Conservation (phyloP, 1,139 yeast genomes). For the Hanseniaspora gamundiae region DNA sequence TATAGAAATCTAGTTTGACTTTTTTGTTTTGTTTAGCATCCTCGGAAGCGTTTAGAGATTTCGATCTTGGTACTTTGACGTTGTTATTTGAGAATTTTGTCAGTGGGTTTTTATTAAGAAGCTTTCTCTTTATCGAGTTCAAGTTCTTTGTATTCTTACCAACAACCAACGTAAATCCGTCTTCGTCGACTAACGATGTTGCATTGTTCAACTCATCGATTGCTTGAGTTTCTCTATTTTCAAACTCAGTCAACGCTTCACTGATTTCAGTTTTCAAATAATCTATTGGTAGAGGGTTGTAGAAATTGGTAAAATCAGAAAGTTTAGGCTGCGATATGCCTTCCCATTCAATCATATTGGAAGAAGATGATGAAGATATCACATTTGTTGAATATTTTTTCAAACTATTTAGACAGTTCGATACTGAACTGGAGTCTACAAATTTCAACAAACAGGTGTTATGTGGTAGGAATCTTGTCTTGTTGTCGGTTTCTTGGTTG, state of each 20-base stretch:
- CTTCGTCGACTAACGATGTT: slow-evolving; percentile 68
- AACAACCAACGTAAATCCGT: slow-evolving; percentile 85
- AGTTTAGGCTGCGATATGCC: slow-evolving; percentile 18
- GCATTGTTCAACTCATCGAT: slow-evolving; percentile 43
- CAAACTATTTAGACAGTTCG: slow-evolving; percentile 51
- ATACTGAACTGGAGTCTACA: slow-evolving; percentile 63
- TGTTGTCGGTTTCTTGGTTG: slow-evolving; percentile 1
- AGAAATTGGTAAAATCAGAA: slow-evolving; percentile 22
- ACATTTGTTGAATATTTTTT: slow-evolving; percentile 33
- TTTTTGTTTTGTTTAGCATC: slow-evolving; percentile 51
- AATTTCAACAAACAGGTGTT: slow-evolving; percentile 65
- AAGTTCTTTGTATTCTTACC: slow-evolving; percentile 70
- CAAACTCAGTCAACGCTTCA: slow-evolving; percentile 46
- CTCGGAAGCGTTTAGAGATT: slow-evolving; percentile 7
- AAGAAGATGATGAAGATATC: slow-evolving; percentile 8
- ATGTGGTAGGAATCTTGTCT: slow-evolving; percentile 40
- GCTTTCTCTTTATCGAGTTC: slow-evolving; percentile 25
- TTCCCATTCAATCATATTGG: slow-evolving; percentile 22
- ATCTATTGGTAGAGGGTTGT: slow-evolving; percentile 23
- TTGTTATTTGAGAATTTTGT: slow-evolving; percentile 20
- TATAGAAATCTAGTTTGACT: slow-evolving; percentile 84
- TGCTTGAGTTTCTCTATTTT: slow-evolving; percentile 56
- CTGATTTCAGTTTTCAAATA: slow-evolving; percentile 23
- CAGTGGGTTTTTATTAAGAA: slow-evolving; percentile 23
- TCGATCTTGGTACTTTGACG: slow-evolving; percentile 14